A percentile compares a stretch with the other conserved stretches of the same genome.
Evolutionary conservation across 75 land plant species (phyloP).

Genomic region (Selaginella tamariscina): DNA sequence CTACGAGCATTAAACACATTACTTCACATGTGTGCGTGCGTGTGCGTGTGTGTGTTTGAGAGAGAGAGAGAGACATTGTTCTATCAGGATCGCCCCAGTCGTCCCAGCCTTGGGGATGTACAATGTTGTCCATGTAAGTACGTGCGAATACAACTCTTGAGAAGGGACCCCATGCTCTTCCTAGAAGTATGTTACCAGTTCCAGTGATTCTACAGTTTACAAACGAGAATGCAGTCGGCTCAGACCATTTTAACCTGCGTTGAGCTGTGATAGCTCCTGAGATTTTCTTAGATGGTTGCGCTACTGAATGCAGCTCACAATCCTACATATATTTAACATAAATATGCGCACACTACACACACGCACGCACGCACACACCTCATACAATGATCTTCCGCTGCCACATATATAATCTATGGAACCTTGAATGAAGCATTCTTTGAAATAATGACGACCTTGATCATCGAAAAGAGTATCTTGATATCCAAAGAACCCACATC

Average conservation of each 20-base stretch:
- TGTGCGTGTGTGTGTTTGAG: neutral
- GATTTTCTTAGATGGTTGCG: constrained; percentile 17
- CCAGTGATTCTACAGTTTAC: constrained; percentile 40
- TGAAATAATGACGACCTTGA: constrained; percentile 64
- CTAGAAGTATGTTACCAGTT: constrained; percentile 29
- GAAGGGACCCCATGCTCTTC: constrained; percentile 64
- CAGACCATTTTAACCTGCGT: constrained; percentile 12
- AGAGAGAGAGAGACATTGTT: constrained; percentile 39
- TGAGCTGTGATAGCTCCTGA: constrained; percentile 35
- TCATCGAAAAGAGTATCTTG: constrained; percentile 87
- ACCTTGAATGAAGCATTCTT: constrained; percentile 69
- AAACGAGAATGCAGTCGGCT: constrained; percentile 46
- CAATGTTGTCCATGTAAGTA: constrained; percentile 37
- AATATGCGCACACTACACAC: too few relatives aligned
- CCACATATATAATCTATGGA: constrained; percentile 92
- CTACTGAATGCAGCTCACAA: constrained; percentile 30
- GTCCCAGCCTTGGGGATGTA: constrained; percentile 53
- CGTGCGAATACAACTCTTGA: constrained; percentile 47
- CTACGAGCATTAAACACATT: neutral
- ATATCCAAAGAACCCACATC: constrained; percentile 67
- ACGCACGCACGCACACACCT: too few relatives aligned
- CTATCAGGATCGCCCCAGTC: constrained; percentile 23
- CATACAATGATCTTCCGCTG: constrained; percentile 57
- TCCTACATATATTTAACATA: too few relatives aligned
- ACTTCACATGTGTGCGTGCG: neutral